A percentile compares a stretch with the other conserved stretches of the same genome.
Evolutionary conservation across 345 rosid species (phyloP).

Genomic region (Salix udensis): DNA sequence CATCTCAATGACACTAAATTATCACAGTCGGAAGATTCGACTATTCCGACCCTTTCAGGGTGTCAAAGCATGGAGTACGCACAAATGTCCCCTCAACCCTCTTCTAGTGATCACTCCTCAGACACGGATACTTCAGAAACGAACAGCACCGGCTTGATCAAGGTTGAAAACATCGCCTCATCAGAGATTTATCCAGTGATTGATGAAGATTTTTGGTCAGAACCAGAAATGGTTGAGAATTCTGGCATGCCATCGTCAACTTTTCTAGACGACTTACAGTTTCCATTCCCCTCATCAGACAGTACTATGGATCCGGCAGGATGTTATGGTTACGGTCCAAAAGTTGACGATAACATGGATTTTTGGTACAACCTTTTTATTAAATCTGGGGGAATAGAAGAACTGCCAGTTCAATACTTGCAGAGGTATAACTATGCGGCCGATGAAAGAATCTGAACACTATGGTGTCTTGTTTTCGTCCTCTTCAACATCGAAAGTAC

Average conservation of each 20-base stretch:
- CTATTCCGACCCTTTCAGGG: background rate
- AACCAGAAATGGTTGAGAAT: conserved; percentile 20
- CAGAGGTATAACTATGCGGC: conserved; percentile 2
- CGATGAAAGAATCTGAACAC: background rate
- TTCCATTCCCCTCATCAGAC: conserved; percentile 22
- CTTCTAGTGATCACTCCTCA: conserved; percentile 50
- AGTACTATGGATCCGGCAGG: conserved; percentile 6
- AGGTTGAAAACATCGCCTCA: conserved; percentile 18
- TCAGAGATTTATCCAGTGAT: conserved; percentile 45
- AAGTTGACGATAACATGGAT: conserved; percentile 39
- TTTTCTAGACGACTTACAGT: conserved; percentile 26
- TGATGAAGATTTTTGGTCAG: conserved; percentile 69
- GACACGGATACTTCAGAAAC: conserved; percentile 27
- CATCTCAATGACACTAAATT: conserved; percentile 7
- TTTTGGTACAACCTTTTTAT: conserved; percentile 68
- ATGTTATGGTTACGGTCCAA: conserved; percentile 1
- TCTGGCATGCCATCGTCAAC: conserved; percentile 7
- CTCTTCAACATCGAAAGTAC: no score
- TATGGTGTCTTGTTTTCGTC: no score
- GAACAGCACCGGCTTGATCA: conserved; percentile 4
- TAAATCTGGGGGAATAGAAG: conserved; percentile 38
- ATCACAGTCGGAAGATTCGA: conserved; percentile 21
- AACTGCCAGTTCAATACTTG: background rate
- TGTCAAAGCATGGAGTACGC: background rate
- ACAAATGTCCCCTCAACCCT: conserved; percentile 44